Evolutionary conservation across 1,284 basidiomycete genomes (phyloP).

Genomic region (Mycena citricolor): DNA sequence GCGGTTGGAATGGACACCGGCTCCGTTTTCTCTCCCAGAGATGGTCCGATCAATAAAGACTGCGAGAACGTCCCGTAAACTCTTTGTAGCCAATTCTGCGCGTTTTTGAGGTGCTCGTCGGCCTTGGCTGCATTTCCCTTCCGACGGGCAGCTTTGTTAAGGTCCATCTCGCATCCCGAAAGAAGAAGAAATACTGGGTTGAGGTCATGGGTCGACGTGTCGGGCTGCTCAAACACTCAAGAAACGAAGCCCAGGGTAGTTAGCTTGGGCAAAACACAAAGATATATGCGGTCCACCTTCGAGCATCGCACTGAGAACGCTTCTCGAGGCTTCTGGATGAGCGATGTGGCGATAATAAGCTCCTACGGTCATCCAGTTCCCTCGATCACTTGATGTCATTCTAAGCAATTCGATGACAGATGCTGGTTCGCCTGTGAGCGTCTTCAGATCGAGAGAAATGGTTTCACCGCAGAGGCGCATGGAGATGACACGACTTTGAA

Average conservation of each 20-base stretch:
- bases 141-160: slow-evolving; percentile 35
- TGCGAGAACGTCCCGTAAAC: slow-evolving; percentile 42
- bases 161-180: slow-evolving; percentile 52
- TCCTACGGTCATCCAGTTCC: slow-evolving; percentile 55
- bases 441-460: slow-evolving; percentile 42
- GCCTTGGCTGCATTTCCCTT: slow-evolving; percentile 26
- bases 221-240: slow-evolving; percentile 42
- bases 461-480: slow-evolving; percentile 39
- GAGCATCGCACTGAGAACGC: slow-evolving; percentile 46
- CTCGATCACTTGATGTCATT: slow-evolving; percentile 41
- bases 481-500: slow-evolving; percentile 29
- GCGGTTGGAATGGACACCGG: neutral
- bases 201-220: slow-evolving; percentile 38
- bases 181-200: slow-evolving; percentile 53
- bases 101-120: slow-evolving; percentile 38
- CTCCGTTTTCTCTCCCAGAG: slow-evolving; percentile 5
- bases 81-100: slow-evolving; percentile 48
- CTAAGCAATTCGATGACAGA: slow-evolving; percentile 47
- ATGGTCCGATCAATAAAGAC: slow-evolving; percentile 3
- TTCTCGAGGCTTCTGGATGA: slow-evolving; percentile 44
- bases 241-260: slow-evolving; percentile 4
- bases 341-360: slow-evolving; percentile 50
- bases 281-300: slow-evolving; percentile 36
- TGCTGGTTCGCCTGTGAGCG: slow-evolving; percentile 42
- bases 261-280: slow-evolving; percentile 8